These are phyloP conservation scores for Logfia minima DNA, from an alignment of 129 eudicot species.

Conservation along the genomic window DNA sequence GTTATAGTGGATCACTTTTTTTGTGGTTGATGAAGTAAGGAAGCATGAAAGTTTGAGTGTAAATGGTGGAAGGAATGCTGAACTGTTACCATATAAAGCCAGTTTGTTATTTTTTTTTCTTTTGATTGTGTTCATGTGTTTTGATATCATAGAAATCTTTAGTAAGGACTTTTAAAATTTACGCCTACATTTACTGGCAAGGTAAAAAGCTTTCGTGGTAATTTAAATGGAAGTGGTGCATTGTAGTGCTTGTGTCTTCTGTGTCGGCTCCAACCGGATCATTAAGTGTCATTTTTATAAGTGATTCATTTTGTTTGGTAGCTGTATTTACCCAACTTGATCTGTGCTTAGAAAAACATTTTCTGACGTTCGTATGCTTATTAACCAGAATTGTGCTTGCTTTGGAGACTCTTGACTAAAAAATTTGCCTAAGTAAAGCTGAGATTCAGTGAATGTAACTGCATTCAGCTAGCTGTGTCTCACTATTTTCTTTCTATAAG, in stretches of 20 bases:
- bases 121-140: not conserved
- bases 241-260: not conserved
- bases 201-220: constrained; percentile 15
- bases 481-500: not conserved
- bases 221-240: not conserved
- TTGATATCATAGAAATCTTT: not conserved
- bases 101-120: not conserved
- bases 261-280: not conserved
- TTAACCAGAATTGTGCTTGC: not conserved
- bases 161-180: constrained; percentile 1
- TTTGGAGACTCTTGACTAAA: not conserved
- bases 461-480: not conserved
- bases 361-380: not conserved
- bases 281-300: not conserved
- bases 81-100: constrained; percentile 1
- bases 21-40: not conserved
- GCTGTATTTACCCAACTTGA: constrained; percentile 2
- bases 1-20: constrained; percentile 19
- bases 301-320: not conserved
- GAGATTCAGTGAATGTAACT: not conserved
- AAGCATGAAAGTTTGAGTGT: constrained; percentile 3
- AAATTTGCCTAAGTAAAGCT: not conserved
- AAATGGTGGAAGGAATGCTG: constrained; percentile 7
- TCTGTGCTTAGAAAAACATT: not conserved
- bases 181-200: constrained; percentile 1